Evolutionary conservation across 371 early-diverging fungal species (phyloP), one percentile per base, ranked within the genome.

Genomic region (Mortierella sp.): DNA sequence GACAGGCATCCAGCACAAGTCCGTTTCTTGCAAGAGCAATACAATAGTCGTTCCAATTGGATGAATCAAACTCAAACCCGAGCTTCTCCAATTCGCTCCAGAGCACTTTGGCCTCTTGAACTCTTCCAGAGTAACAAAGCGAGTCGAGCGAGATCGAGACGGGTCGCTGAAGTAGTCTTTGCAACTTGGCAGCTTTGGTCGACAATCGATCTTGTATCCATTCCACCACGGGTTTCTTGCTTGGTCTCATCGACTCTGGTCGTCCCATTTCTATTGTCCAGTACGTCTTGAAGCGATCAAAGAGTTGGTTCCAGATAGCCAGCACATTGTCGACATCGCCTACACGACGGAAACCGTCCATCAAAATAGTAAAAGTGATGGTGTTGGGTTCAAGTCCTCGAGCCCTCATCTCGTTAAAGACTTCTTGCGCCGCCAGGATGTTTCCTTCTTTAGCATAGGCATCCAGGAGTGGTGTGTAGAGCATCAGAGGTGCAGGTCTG

Each of bases 11-110:
- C 48, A 73, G 2, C 44, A 79, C 14, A 1, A 47, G 64, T n/a
- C 80, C 80, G 26, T 79, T 79, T 29, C 80, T 65, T 19, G 69
- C 64, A 64, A 79, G 46, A 4, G 70, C 74, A 48, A 79, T 69
- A 37, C 70, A 66, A 25, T 79, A 79, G 61, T 79, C 80, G 51
- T 79, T 79, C 80, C 80, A 79, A 48, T 79, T 79, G 43, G 70
- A 56, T 0, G 80, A 79, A 18, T 79, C 80, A 63, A 79, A 79
- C 26, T 63, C 55, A 25, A 70, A 72, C 5, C 58, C 70, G 11
- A 70, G 5, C 29, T 50, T 23, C 56, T 73, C 67, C 4, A 79
- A 64, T 26, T 57, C 60, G 7, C 15, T 45, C 80, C 80, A 79
- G 3, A 79, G 66, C 43, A 59, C 56, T 47, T 65, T 72, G 26